These are phyloP conservation scores for Chalciporus sp. DNA, from an alignment of 1,284 basidiomycete species.

Conservation along the genomic window DNA sequence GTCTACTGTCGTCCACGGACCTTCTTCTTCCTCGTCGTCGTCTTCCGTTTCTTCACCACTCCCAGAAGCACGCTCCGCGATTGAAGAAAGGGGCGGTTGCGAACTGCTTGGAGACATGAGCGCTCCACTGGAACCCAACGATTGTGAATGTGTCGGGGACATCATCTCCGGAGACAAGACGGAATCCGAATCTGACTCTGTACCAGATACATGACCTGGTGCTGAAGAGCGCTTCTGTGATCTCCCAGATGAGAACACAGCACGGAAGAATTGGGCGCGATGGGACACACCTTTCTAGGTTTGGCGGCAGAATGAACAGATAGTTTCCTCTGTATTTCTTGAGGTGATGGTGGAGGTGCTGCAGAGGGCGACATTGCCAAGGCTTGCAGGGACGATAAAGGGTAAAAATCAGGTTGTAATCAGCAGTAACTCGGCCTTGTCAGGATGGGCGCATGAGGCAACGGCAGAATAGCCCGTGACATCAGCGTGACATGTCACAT, in stretches of 20 bases:
- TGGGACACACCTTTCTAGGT: constrained; percentile 44
- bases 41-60: constrained; percentile 75
- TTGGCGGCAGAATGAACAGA: constrained; percentile 69
- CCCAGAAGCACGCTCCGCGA: constrained; percentile 69
- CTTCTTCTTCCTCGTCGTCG: constrained; percentile 67
- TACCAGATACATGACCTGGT: constrained; percentile 63
- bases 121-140: constrained; percentile 28
- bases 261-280: not conserved
- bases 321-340: constrained; percentile 87
- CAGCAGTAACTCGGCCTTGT: constrained; percentile 7
- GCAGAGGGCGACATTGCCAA: constrained; percentile 46
- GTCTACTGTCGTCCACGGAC: constrained; percentile 61
- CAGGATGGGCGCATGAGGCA: constrained; percentile 6
- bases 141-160: constrained; percentile 38
- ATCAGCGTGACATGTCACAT: constrained; percentile 27
- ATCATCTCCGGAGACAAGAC: constrained; percentile 56
- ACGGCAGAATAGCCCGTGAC: constrained; percentile 28
- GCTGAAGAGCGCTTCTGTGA: constrained; percentile 37
- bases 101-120: constrained; percentile 41
- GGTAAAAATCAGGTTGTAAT: constrained; percentile 11
- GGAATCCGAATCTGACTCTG: constrained; percentile 88
- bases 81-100: constrained; percentile 67
- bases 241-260: constrained; percentile 15
- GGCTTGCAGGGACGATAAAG: not conserved
- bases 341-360: constrained; percentile 77